Evolutionary conservation across 306 rosid species (phyloP).

Genomic region (Erythrophleum fordii): DNA sequence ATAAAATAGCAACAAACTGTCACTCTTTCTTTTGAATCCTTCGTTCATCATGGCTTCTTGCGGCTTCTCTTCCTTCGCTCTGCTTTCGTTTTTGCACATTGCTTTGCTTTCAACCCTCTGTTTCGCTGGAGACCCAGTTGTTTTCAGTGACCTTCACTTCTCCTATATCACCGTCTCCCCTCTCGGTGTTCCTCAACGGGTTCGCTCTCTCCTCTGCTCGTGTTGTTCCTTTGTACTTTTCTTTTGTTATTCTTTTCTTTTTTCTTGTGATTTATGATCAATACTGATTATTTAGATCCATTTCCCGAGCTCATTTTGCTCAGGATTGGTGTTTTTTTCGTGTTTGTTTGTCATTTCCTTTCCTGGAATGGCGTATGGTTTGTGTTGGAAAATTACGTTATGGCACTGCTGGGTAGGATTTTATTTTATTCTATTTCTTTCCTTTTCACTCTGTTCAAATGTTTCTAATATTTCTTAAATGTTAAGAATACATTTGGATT

Average conservation of each 20-base stretch:
- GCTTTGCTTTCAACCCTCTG: slow-evolving; percentile 47
- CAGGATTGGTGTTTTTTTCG: background rate
- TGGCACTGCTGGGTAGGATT: background rate
- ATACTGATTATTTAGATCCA: background rate
- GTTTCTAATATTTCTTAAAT: background rate
- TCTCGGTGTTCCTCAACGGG: slow-evolving; percentile 70
- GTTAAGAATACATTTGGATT: background rate
- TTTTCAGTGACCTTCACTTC: slow-evolving; percentile 53
- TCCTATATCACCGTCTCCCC: slow-evolving; percentile 70
- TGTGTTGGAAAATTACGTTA: background rate
- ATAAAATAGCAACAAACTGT: background rate
- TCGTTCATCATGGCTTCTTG: slow-evolving; percentile 45
- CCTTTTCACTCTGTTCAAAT: background rate
- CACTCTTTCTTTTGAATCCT: background rate
- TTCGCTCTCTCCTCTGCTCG: slow-evolving; percentile 24
- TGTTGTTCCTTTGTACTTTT: background rate
- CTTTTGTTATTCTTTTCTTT: background rate
- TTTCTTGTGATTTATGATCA: background rate
- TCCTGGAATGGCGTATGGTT: background rate
- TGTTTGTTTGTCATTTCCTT: slow-evolving; percentile 2
- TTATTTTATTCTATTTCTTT: background rate
- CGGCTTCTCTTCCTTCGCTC: slow-evolving; percentile 34
- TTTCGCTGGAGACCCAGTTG: slow-evolving; percentile 58
- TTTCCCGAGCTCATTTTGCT: background rate
- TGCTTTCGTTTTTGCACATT: slow-evolving; percentile 37